These are phyloP conservation scores for Cymbopogon citratus DNA, from an alignment of 176 grass and related monocot species.

Conservation along the genomic window DNA sequence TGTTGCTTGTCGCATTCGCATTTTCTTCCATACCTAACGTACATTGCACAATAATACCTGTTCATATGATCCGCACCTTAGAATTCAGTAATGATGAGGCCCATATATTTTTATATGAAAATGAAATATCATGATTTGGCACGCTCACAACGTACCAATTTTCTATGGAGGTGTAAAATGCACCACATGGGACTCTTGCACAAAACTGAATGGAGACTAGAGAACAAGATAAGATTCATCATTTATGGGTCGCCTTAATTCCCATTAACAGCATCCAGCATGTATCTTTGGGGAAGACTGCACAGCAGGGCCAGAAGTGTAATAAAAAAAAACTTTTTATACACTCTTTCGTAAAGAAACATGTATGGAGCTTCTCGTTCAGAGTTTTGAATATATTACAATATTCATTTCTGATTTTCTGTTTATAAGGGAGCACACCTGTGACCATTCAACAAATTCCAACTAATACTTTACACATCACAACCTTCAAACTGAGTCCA, in stretches of 20 bases:
- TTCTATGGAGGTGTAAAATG: background rate
- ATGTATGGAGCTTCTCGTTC: background rate
- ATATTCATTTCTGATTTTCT: background rate
- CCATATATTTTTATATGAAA: background rate
- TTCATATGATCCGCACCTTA: background rate
- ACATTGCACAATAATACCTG: background rate
- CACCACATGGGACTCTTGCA: background rate
- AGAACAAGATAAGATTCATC: background rate
- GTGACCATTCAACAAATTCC: background rate
- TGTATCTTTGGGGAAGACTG: background rate
- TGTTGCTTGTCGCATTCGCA: background rate
- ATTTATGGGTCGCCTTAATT: background rate
- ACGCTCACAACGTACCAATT: background rate
- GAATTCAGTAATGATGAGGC: background rate
- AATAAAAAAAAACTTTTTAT: background rate
- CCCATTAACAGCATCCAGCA: background rate
- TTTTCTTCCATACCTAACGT: background rate
- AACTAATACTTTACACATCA: conserved; percentile 13
- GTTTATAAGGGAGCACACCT: background rate
- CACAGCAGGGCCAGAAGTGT: background rate
- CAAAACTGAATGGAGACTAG: background rate
- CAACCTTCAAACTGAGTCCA: conserved; percentile 1
- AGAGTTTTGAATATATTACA: background rate
- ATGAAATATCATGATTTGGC: background rate
- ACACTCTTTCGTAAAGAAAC: background rate